Conservation (phyloP, 139 green algal genomes). For the Nannochloris sp. region DNA sequence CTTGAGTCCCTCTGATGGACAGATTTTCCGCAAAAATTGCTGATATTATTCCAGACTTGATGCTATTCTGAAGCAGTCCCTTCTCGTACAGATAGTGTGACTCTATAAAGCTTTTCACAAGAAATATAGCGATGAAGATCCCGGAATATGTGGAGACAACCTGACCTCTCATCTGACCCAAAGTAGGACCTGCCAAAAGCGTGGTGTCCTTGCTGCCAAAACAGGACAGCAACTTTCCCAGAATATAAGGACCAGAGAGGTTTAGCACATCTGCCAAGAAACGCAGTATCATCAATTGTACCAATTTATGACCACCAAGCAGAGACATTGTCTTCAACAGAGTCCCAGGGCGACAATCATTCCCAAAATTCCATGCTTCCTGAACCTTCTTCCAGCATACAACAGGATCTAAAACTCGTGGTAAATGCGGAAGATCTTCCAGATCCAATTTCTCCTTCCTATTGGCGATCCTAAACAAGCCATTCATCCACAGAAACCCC, state of each 20-base stretch:
- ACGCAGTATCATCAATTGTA: slow-evolving; percentile 46
- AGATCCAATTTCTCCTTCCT: neutral
- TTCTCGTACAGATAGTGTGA: too few species aligned
- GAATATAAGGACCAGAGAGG: slow-evolving; percentile 63
- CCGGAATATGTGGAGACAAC: too few species aligned
- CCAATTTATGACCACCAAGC: slow-evolving; percentile 35
- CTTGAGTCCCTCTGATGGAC: too few species aligned
- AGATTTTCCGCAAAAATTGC: too few species aligned
- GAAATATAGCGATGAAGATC: too few species aligned
- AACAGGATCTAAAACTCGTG: slow-evolving; percentile 20
- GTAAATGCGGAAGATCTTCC: slow-evolving; percentile 40
- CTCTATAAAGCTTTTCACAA: too few species aligned
- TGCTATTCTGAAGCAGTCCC: too few species aligned
- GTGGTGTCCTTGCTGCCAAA: slow-evolving; percentile 15
- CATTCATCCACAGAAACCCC: too few species aligned
- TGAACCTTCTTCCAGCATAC: slow-evolving; percentile 35
- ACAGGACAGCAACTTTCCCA: slow-evolving; percentile 61
- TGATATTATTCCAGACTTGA: too few species aligned
- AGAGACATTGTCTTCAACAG: slow-evolving; percentile 38
- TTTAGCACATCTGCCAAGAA: slow-evolving; percentile 52
- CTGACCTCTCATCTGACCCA: too few species aligned
- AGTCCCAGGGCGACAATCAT: slow-evolving; percentile 14
- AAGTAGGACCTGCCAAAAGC: too few species aligned
- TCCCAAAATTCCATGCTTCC: slow-evolving; percentile 27
- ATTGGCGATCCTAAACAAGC: too few species aligned